These are phyloP conservation scores for Epithele typhae DNA, from an alignment of 768 basidiomycete genomes.

Conservation along the genomic window DNA sequence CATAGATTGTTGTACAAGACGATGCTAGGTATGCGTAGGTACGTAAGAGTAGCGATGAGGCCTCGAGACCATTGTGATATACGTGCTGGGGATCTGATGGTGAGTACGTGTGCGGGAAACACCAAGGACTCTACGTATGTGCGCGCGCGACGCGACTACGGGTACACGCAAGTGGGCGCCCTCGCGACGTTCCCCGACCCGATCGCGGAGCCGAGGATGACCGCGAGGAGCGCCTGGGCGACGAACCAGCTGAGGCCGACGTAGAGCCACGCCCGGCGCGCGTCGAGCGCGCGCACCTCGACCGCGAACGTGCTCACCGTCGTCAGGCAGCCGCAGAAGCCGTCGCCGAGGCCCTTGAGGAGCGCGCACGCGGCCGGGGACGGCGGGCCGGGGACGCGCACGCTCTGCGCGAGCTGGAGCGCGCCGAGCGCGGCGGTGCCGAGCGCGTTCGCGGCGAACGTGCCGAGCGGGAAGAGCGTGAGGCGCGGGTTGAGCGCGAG, in stretches of 20 bases:
- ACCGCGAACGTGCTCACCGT: slow-evolving; percentile 92
- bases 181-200: slow-evolving; percentile 45
- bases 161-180: slow-evolving; percentile 41
- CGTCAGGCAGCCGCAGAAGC: slow-evolving; percentile 93
- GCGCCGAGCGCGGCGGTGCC: slow-evolving; percentile 82
- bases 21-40: too few relatives aligned
- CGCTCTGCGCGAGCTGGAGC: slow-evolving; percentile 68
- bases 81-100: too few relatives aligned
- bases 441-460: slow-evolving; percentile 67
- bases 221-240: slow-evolving; percentile 66
- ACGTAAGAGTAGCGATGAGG: too few relatives aligned
- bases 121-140: too few relatives aligned
- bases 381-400: slow-evolving; percentile 29
- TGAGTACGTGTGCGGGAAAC: too few relatives aligned
- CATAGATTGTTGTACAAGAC: too few relatives aligned
- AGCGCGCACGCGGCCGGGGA: slow-evolving; percentile 61
- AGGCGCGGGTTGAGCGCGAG: slow-evolving; percentile 62
- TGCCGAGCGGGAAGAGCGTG: slow-evolving; percentile 69
- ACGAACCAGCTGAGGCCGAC: slow-evolving; percentile 59
- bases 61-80: too few relatives aligned
- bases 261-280: slow-evolving; percentile 64
- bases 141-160: too few relatives aligned
- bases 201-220: slow-evolving; percentile 68
- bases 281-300: slow-evolving; percentile 59
- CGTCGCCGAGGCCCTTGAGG: slow-evolving; percentile 80